Conservation (phyloP, 768 basidiomycete species). For the Suillus lakei region DNA sequence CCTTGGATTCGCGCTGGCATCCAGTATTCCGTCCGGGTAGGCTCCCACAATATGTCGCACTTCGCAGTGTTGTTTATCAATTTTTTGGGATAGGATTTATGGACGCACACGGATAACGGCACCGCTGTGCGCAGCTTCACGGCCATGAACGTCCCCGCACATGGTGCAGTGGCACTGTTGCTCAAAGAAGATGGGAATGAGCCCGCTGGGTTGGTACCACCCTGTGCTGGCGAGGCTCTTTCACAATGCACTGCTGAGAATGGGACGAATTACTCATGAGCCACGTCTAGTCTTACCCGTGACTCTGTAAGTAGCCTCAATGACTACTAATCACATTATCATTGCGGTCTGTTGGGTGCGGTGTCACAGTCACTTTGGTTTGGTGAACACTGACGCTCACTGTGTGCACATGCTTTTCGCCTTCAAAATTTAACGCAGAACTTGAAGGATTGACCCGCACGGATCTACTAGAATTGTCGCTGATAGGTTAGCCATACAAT, state of each 20-base stretch:
- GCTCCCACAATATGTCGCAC: constrained; percentile 20
- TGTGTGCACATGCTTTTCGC: not conserved
- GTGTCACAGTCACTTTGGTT: not conserved
- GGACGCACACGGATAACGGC: constrained; percentile 72
- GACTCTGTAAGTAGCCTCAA: not conserved
- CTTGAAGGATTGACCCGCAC: not conserved
- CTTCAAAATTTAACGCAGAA: not conserved
- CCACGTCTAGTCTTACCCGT: not conserved
- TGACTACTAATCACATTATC: not conserved
- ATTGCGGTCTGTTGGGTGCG: not conserved
- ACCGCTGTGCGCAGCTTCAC: constrained; percentile 62
- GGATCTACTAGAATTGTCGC: not conserved
- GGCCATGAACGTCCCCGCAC: constrained; percentile 54
- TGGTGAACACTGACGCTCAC: not conserved
- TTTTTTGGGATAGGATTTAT: constrained; percentile 55
- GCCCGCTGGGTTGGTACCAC: constrained; percentile 59
- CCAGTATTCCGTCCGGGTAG: constrained; percentile 63
- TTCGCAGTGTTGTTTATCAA: not conserved
- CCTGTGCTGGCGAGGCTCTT: constrained; percentile 49
- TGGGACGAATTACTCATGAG: constrained; percentile 45
- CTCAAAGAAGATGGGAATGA: constrained; percentile 71
- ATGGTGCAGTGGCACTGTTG: constrained; percentile 69
- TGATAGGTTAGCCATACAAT: not conserved
- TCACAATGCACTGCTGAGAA: constrained; percentile 64
- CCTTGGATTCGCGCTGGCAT: constrained; percentile 72